These are phyloP conservation scores for Tolypocladium endophyticum DNA, from an alignment of 2,329 filamentous ascomycete genomes.

Conservation along the genomic window DNA sequence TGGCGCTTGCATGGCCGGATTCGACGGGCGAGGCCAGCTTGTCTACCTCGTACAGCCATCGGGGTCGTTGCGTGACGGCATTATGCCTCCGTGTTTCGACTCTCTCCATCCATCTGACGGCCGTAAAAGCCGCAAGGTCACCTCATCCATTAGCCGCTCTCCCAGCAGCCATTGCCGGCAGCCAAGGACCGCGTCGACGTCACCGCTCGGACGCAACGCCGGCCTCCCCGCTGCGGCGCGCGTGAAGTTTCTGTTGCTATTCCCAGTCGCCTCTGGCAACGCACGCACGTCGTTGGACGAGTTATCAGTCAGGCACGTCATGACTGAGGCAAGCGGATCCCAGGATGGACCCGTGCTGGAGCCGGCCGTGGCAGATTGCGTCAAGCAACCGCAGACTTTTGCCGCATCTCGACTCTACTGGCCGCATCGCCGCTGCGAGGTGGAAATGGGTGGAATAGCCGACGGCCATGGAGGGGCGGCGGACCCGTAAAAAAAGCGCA, in stretches of 20 bases:
- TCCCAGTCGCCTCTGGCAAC: background rate
- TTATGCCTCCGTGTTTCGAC: background rate
- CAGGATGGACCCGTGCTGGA: background rate
- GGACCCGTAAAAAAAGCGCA: background rate
- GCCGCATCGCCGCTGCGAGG: background rate
- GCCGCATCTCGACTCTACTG: slow-evolving; percentile 1
- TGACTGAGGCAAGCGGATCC: background rate
- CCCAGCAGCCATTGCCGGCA: background rate
- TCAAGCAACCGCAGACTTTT: slow-evolving; percentile 6
- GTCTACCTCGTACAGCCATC: no score
- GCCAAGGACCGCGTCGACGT: background rate
- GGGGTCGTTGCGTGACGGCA: background rate
- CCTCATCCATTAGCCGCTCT: background rate
- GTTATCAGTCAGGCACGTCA: background rate
- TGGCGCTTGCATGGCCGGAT: background rate
- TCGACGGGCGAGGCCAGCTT: background rate
- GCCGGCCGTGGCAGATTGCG: slow-evolving; percentile 3
- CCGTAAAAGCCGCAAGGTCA: background rate
- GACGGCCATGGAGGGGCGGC: background rate
- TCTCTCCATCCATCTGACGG: background rate
- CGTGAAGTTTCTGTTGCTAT: background rate
- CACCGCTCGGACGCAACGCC: background rate
- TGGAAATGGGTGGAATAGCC: background rate
- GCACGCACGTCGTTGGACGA: background rate
- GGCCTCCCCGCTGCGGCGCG: background rate